Evolutionary conservation across 345 rosid genomes (phyloP), one percentile per base, ranked within the genome.

Genomic region (Syzygium aromaticum): DNA sequence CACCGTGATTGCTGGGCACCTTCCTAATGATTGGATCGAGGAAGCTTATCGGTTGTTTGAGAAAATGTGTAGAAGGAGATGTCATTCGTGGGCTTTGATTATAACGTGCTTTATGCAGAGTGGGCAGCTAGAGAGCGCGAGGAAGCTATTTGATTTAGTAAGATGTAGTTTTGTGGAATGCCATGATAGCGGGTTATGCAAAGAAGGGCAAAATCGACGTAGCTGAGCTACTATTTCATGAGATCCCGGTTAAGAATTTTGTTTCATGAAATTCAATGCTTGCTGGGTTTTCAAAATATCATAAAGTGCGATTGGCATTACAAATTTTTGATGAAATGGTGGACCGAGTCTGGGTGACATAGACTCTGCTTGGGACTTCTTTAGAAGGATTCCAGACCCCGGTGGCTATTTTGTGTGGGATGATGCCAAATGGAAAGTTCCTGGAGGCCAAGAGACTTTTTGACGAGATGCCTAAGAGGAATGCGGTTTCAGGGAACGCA

Each of bases 261-360:
- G 90, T 89, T 86, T 90, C 94, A 3, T 87, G 92, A 90, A 91
- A 91, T 84, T 91, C 92, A 46, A 86, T 90, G 90, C 88, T 92
- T 11, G 85, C 90, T 6, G 91, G 91, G 28, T 91, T 89, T 85
- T 82, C 87, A 19, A 86, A 85, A 80, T 89, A 87, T 40, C 51
- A 84, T 73, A 51, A 23, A 38, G 57, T 86, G 87, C 30, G 57
- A 52, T 86, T 23, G 46, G 86, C 86, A 19, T 56, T 27, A 3
- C 21, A 7, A 51, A 80, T 86, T 54, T 63, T 88, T 40, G 84
- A 85, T 80, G 89, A 84, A 57, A 88, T 88, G 77, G 87, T 13
- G 46, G 86, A 64, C 49, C 54, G 77, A n/a, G n/a, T n/a, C 33
- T 80, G 12, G 90, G 92, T 77, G 91, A 90, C 40, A 38, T 92